These are phyloP conservation scores for Conringia planisiliqua DNA, from an alignment of 345 rosid species.

Conservation along the genomic window DNA sequence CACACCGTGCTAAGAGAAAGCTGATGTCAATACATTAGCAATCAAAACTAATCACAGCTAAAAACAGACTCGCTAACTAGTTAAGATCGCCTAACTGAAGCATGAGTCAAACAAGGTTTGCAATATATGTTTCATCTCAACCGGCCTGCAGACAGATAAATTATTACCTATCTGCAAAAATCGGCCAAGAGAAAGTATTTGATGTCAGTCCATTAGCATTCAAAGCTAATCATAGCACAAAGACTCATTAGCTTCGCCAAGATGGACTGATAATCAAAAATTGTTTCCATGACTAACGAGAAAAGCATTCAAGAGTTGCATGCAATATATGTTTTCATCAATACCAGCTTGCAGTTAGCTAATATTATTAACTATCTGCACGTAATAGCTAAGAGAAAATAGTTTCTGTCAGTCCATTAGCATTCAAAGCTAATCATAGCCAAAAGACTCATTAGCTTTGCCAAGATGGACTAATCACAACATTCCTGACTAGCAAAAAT, in stretches of 20 bases:
- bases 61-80: not conserved
- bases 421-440: slow-evolving; percentile 36
- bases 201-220: slow-evolving; percentile 44
- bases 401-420: slow-evolving; percentile 40
- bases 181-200: slow-evolving; percentile 7
- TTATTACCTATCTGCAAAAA: slow-evolving; percentile 8
- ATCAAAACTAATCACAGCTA: slow-evolving; percentile 7
- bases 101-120: not conserved
- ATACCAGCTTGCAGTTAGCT: slow-evolving; percentile 13
- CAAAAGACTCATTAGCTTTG: slow-evolving; percentile 40
- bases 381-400: not conserved
- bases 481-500: not conserved
- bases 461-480: slow-evolving; percentile 39
- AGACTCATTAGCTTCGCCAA: slow-evolving; percentile 53
- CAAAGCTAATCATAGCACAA: slow-evolving; percentile 32
- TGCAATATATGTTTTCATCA: slow-evolving; percentile 9
- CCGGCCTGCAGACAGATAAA: slow-evolving; percentile 12
- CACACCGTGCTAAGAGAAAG: not conserved
- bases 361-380: slow-evolving; percentile 18
- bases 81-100: not conserved
- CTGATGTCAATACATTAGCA: slow-evolving; percentile 33
- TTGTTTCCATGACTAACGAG: not conserved
- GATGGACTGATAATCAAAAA: slow-evolving; percentile 44
- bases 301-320: not conserved
- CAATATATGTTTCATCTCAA: slow-evolving; percentile 13